Base-by-base conservation (phyloP, 164 flowering plant species). In the Euptelea pleiosperma region DNA sequence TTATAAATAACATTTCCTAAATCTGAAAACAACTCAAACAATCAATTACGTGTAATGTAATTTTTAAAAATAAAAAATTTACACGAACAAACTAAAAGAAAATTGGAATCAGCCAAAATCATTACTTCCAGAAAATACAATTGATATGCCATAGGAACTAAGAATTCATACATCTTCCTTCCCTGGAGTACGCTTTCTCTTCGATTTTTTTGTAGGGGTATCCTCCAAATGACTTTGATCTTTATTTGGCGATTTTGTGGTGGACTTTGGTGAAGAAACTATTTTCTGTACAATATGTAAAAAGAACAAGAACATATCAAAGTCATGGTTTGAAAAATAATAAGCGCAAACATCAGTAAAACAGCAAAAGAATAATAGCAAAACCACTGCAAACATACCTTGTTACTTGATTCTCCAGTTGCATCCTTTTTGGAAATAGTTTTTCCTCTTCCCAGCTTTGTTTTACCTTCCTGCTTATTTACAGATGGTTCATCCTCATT, bases 131-230 rank as follows among this genome's bases (percentile, higher is more conserved):
- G 2, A 52, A 53, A n/a, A n/a, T n/a, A n/a, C n/a, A n/a, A n/a
- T n/a, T n/a, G n/a, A n/a, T n/a, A n/a, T n/a, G n/a, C n/a, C n/a
- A n/a, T n/a, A n/a, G n/a, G n/a, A n/a, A n/a, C n/a, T n/a, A 66
- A 25, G 22, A 67, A 44, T 41, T 22, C 72, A 7, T 68, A 78
- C 89, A 58, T 77, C 73, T 34, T 74, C 80, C 47, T 68, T 73
- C 14, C 45, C 81, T 29, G 77, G 62, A 41, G 75, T 60, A 22
- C 72, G 75, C 62, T 77, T 84, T 59, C 84, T 75, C 85, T 86
- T 83, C 11, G 73, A 52, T 35, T 52, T 60, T 22, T 68, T 60
- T 58, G 52, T 74, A 5, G 82, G 73, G 25, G 81, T 77, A 67
- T 72, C 84, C 54, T 73, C 78, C 43, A 55, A 2, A 1, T 56